phyloP scores from a whole-genome alignment of 768 basidiomycete genomes.

The Phaeotremella skinneri region DNA sequence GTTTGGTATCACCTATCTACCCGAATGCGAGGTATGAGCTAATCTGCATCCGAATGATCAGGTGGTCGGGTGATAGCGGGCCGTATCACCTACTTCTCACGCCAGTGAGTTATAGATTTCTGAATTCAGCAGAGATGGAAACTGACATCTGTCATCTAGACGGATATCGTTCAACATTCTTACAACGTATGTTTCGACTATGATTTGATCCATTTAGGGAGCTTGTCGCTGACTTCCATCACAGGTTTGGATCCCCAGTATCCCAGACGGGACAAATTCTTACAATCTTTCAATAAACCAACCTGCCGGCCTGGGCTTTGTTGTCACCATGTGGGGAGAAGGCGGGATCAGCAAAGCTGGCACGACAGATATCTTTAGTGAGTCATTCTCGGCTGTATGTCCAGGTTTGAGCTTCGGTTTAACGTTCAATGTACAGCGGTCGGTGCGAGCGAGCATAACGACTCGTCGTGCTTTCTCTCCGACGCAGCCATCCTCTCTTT shows the following conservation, averaged over 20 bases:
- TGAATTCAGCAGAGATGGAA: neutral
- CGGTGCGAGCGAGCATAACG: conserved; percentile 1
- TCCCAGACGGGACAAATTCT: conserved; percentile 20
- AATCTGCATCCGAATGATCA: conserved; percentile 7
- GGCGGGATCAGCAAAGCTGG: conserved; percentile 41
- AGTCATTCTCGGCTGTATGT: too few species aligned
- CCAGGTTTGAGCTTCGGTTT: too few species aligned
- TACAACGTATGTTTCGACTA: conserved; percentile 35
- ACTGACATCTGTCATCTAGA: conserved; percentile 16
- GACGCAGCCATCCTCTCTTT: conserved; percentile 34
- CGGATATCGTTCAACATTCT: conserved; percentile 34
- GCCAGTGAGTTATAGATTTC: conserved; percentile 27
- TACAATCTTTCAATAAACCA: conserved; percentile 32
- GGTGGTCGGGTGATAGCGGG: conserved; percentile 44
- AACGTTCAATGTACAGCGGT: too few species aligned
- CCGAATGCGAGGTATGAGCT: neutral
- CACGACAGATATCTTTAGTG: conserved; percentile 44
- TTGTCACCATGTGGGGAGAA: conserved; percentile 43
- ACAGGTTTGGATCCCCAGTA: conserved; percentile 42
- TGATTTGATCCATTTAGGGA: neutral
- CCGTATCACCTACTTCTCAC: conserved; percentile 46
- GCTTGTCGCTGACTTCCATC: conserved; percentile 6
- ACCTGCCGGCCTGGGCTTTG: conserved; percentile 32
- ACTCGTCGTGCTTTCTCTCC: conserved; percentile 31
- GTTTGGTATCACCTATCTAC: neutral